Evolutionary conservation across 2,329 filamentous ascomycete genomes (phyloP).

Genomic region (Pyrenophora teres): DNA sequence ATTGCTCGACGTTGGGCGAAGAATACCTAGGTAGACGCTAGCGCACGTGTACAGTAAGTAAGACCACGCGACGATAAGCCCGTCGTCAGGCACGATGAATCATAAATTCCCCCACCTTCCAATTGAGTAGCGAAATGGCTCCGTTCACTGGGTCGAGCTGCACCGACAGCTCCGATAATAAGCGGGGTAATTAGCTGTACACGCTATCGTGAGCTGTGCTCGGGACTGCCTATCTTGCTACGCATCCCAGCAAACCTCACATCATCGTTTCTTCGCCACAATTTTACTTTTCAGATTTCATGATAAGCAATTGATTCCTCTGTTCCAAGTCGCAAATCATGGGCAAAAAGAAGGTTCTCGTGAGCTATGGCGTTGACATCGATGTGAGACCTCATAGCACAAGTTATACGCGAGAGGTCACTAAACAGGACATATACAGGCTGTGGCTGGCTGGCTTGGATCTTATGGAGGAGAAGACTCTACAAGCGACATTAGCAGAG

Average conservation of each 20-base stretch:
- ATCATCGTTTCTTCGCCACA: background rate
- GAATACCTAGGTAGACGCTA: background rate
- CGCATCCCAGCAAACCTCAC: background rate
- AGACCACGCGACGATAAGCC: conserved; percentile 19
- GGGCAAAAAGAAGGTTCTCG: conserved; percentile 59
- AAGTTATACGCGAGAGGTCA: conserved; percentile 48
- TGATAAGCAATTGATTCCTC: background rate
- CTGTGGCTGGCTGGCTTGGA: conserved; percentile 73
- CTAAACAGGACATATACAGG: background rate
- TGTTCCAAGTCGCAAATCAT: conserved; percentile 28
- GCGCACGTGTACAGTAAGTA: conserved; percentile 18
- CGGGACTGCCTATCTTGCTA: background rate
- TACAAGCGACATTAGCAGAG: conserved; percentile 72
- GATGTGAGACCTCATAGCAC: conserved; percentile 51
- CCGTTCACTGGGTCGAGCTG: background rate
- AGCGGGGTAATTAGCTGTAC: conserved; percentile 21
- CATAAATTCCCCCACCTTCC: conserved; percentile 19
- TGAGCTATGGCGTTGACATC: conserved; percentile 72
- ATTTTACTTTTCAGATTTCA: background rate
- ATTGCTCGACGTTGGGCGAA: background rate
- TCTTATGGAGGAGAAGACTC: conserved; percentile 76
- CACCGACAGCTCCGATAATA: conserved; percentile 1
- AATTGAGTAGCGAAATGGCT: conserved; percentile 1
- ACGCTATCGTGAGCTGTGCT: conserved; percentile 9
- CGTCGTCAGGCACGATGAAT: conserved; percentile 14